Evolutionary conservation across 352 stramenopile genomes (phyloP).

Genomic region (Phytophthora ohioensis): DNA sequence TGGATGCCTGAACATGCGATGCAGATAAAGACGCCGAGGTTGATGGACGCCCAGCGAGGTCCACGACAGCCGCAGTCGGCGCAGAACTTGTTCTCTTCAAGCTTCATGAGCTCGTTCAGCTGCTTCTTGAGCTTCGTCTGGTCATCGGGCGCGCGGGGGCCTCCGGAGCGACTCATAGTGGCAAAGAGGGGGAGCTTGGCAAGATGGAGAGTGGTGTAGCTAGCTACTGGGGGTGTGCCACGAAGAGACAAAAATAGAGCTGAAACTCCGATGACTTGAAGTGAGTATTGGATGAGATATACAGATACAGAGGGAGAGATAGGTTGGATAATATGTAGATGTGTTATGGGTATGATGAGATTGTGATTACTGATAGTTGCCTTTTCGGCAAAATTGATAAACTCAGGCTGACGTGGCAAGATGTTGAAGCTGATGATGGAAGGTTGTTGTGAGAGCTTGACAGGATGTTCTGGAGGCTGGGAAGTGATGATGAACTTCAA

Average conservation of each 20-base stretch:
- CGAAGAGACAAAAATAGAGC: slow-evolving; percentile 23
- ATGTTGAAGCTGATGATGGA: slow-evolving; percentile 19
- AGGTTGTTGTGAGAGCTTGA: not conserved
- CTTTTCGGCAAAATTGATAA: slow-evolving; percentile 3
- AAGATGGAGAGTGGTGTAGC: slow-evolving; percentile 21
- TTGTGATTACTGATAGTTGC: too few relatives aligned
- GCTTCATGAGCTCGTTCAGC: slow-evolving; percentile 90
- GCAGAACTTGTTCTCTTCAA: slow-evolving; percentile 93
- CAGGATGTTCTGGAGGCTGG: not conserved
- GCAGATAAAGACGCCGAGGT: slow-evolving; percentile 95
- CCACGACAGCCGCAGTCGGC: slow-evolving; percentile 89
- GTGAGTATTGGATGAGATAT: slow-evolving; percentile 17
- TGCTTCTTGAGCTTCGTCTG: slow-evolving; percentile 91
- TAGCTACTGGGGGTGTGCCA: not conserved
- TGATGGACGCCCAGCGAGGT: slow-evolving; percentile 94
- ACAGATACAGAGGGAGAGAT: too few relatives aligned
- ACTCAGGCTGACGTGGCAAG: slow-evolving; percentile 9
- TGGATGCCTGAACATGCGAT: slow-evolving; percentile 95
- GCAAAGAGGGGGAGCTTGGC: not conserved
- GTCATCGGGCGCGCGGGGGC: slow-evolving; percentile 63
- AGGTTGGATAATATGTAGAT: too few relatives aligned
- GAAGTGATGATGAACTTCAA: slow-evolving; percentile 5
- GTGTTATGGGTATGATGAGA: too few relatives aligned
- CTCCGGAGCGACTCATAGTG: slow-evolving; percentile 62
- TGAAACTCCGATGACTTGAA: slow-evolving; percentile 37